Evolutionary conservation across 179 eudicot species (phyloP).

Genomic region (Carnegiea gigantea): DNA sequence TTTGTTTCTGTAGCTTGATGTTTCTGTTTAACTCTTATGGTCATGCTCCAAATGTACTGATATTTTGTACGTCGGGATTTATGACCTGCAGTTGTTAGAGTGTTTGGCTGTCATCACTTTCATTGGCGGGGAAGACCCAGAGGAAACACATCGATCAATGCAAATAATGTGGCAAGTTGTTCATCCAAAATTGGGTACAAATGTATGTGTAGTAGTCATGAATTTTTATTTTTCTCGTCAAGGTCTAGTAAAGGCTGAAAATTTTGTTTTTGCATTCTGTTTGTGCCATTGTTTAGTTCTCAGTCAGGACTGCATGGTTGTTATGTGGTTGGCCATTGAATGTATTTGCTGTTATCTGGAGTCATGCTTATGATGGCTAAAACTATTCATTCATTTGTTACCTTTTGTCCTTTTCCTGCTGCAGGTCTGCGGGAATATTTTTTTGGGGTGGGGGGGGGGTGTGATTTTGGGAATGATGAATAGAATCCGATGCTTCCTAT

Average conservation of each 20-base stretch:
- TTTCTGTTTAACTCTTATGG: not conserved
- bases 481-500: not conserved
- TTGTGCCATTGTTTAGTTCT: too few relatives aligned
- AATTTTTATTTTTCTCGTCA: not conserved
- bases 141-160: constrained; percentile 79
- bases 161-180: constrained; percentile 95
- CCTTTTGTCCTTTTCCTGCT: not conserved
- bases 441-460: too few relatives aligned
- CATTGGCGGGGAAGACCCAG: constrained; percentile 70
- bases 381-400: too few relatives aligned
- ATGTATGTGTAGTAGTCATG: constrained; percentile 46
- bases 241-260: too few relatives aligned
- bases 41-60: not conserved
- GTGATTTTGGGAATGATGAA: not conserved
- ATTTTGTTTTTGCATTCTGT: too few relatives aligned
- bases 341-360: too few relatives aligned
- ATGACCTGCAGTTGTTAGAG: constrained; percentile 61
- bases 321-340: too few relatives aligned
- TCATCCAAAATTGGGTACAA: constrained; percentile 78
- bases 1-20: constrained; percentile 3
- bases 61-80: not conserved
- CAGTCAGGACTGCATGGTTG: too few relatives aligned
- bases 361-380: too few relatives aligned
- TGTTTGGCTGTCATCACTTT: constrained; percentile 81
- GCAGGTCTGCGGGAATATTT: too few relatives aligned